Base-by-base conservation (phyloP, 495 filamentous ascomycete species). In the Extremus antarcticus region DNA sequence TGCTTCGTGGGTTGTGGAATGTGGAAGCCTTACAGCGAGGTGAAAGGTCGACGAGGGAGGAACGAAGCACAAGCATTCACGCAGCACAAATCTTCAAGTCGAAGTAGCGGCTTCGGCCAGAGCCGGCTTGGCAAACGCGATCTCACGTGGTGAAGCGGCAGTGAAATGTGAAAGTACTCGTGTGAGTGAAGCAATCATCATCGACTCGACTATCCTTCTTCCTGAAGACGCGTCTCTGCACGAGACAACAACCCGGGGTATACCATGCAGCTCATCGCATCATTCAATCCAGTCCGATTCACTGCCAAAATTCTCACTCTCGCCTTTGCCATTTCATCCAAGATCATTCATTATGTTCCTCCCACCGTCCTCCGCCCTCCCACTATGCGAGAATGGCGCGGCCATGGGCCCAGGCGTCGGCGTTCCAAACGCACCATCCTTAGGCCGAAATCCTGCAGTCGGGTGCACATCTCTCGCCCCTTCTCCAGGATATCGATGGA, bases 21-120 rank as follows among this genome's bases (percentile, higher is more conserved):
- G 35, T 56, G 57, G 57, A 60, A 60, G 57, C 57, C 57, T 25
- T 56, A 43, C 57, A 48, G 47, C 15, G 32, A 25, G n/a, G 25
- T 22, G 48, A 60, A 60, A 56, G 52, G 57, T 60, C 57, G 57
- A 60, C 57, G 23, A 38, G 29, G 13, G 29, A 35, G 29, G 29
- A 35, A 35, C 7, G 13, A 35, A 35, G 29, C n/a, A 13, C 29
- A 7, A 13, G 4, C 29, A 35, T 35, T 35, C 29, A 35, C 29
- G 29, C 29, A 35, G 29, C 29, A 35, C 29, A 35, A 35, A 35
- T 35, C 29, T 35, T 35, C 7, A 35, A 35, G 29, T 35, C 29
- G 29, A 13, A 4, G 29, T 4, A 35, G 29, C 29, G 7, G 29
- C 29, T 35, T 4, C 29, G 29, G 29, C 7, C 4, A 7, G 29